These are phyloP conservation scores for Conoideocrella luteorostrata DNA, from an alignment of 2,329 filamentous ascomycete species.

Conservation along the genomic window DNA sequence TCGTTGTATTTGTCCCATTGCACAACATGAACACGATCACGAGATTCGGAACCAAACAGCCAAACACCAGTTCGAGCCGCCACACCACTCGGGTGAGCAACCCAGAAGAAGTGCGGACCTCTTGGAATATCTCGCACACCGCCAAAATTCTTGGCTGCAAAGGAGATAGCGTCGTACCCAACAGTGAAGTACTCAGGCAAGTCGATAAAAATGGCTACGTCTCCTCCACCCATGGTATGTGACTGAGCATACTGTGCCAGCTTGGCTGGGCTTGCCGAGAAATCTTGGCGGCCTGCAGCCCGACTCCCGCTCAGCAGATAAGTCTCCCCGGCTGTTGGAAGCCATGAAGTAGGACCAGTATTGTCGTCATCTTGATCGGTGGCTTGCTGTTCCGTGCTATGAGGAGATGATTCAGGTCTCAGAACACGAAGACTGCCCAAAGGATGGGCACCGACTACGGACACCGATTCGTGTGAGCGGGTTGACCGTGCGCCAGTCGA, in stretches of 20 bases:
- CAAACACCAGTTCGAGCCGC: constrained; percentile 52
- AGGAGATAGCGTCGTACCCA: constrained; percentile 46
- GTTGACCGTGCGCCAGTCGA: constrained; percentile 21
- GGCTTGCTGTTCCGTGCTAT: constrained; percentile 1
- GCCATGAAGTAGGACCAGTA: constrained; percentile 25
- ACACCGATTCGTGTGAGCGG: constrained; percentile 31
- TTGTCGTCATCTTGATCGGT: constrained; percentile 18
- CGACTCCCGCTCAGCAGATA: constrained; percentile 2
- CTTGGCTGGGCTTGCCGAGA: constrained; percentile 1
- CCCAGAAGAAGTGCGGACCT: constrained; percentile 56
- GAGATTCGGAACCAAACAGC: constrained; percentile 35
- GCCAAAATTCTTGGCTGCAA: constrained; percentile 40
- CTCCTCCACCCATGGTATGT: constrained; percentile 34
- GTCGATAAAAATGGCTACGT: constrained; percentile 46
- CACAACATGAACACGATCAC: constrained; percentile 35
- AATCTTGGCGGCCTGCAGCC: background rate
- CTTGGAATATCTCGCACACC: constrained; percentile 50
- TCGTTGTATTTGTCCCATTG: constrained; percentile 54
- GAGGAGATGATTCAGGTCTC: constrained; percentile 15
- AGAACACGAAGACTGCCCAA: constrained; percentile 37
- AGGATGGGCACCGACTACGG: constrained; percentile 33
- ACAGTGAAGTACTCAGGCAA: constrained; percentile 45
- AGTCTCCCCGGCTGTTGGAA: constrained; percentile 8
- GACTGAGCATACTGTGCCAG: constrained; percentile 12
- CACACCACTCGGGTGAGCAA: constrained; percentile 39